Percentiles rank a stretch among this genome's conserved stretches.
phyloP scores from a whole-genome alignment of 768 basidiomycete genomes.

The Serendipita sp. region DNA sequence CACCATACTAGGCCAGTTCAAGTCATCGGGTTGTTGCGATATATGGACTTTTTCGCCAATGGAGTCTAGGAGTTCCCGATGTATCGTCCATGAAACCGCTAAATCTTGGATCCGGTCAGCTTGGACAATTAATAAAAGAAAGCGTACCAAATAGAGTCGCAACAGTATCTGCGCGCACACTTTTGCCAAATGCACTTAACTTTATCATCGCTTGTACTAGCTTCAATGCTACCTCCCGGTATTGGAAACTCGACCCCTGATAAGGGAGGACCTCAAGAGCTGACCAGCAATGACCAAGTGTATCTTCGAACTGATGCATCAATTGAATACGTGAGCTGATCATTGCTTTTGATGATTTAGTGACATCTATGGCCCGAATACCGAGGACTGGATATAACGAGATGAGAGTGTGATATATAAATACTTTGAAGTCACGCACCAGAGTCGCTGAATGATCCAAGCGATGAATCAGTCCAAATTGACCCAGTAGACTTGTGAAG shows the following conservation, averaged over 20 bases:
- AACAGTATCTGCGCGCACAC: no score
- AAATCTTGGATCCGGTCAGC: constrained; percentile 19
- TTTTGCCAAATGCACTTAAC: background rate
- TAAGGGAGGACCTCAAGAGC: no score
- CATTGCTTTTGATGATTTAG: no score
- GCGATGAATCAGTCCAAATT: background rate
- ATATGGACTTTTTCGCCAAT: constrained; percentile 39
- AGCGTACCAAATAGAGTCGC: no score
- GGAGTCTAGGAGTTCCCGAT: constrained; percentile 41
- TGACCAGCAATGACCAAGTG: no score
- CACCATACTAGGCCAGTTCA: no score
- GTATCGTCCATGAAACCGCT: constrained; percentile 16
- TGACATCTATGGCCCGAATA: background rate
- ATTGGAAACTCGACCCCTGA: background rate
- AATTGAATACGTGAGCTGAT: no score
- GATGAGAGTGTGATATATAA: background rate
- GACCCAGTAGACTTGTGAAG: background rate
- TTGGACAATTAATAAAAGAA: constrained; percentile 18
- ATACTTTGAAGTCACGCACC: background rate
- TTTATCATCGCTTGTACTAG: background rate
- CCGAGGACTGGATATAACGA: background rate
- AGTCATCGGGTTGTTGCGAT: constrained; percentile 12
- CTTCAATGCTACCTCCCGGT: background rate
- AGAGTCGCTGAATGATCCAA: background rate
- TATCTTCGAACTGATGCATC: no score